These are phyloP conservation scores for Sugiyamaella paludigena DNA, from an alignment of 1,139 yeast species.

Conservation along the genomic window DNA sequence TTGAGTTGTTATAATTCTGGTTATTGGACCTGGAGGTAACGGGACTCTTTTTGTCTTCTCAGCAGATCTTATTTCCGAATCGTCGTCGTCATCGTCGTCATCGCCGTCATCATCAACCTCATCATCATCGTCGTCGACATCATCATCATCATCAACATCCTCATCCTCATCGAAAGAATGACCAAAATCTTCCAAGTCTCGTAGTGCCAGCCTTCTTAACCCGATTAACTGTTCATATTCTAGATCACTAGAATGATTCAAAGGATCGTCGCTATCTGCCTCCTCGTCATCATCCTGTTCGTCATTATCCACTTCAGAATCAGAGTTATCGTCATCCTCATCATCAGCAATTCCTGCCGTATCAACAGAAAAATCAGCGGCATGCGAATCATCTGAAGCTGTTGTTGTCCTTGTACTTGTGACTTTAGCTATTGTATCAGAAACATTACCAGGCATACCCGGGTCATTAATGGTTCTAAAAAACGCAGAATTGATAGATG, in stretches of 20 bases:
- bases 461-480: conserved; percentile 3
- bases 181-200: conserved; percentile 16
- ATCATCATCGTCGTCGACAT: conserved; percentile 18
- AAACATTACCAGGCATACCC: no score
- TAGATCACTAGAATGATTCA: conserved; percentile 18
- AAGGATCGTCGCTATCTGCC: conserved; percentile 1
- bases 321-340: conserved; percentile 12
- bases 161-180: conserved; percentile 17
- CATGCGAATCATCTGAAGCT: conserved; percentile 1
- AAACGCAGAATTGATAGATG: not conserved
- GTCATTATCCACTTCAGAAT: not conserved
- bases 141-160: conserved; percentile 12
- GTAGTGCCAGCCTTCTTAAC: conserved; percentile 15
- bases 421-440: no score
- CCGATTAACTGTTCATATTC: conserved; percentile 20
- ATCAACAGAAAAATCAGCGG: conserved; percentile 13
- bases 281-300: conserved; percentile 8
- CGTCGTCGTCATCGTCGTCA: conserved; percentile 15
- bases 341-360: conserved; percentile 20
- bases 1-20: conserved; percentile 17
- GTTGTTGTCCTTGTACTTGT: not conserved
- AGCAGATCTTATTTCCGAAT: not conserved
- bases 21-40: conserved; percentile 12
- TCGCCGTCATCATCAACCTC: conserved; percentile 7
- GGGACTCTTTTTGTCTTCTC: not conserved